These are phyloP conservation scores for Mallotus japonicus DNA, from an alignment of 441 rosid species.

Conservation along the genomic window DNA sequence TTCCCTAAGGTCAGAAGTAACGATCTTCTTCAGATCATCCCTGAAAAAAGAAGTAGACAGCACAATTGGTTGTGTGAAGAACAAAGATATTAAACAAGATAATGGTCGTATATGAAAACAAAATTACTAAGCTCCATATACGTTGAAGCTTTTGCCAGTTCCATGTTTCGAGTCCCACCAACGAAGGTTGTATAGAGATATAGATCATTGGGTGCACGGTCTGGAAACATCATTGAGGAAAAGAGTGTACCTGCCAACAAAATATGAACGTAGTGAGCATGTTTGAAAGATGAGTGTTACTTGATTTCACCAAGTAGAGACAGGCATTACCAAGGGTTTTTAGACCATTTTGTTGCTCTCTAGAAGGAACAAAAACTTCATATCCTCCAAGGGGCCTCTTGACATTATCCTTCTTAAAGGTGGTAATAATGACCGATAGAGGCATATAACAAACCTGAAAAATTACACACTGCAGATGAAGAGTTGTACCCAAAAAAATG, in stretches of 20 bases:
- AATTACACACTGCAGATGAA: slow-evolving; percentile 14
- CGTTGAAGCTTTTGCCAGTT: slow-evolving; percentile 84
- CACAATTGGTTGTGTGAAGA: slow-evolving; percentile 10
- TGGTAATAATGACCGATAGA: slow-evolving; percentile 72
- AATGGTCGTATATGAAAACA: neutral
- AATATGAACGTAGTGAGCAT: slow-evolving; percentile 5
- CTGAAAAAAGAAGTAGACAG: slow-evolving; percentile 37
- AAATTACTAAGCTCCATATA: slow-evolving; percentile 31
- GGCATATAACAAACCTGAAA: slow-evolving; percentile 80
- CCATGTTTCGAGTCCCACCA: slow-evolving; percentile 89
- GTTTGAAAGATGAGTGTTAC: slow-evolving; percentile 3
- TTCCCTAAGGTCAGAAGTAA: slow-evolving; percentile 78
- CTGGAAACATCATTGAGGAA: slow-evolving; percentile 97
- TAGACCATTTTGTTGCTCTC: slow-evolving; percentile 79
- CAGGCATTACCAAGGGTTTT: slow-evolving; percentile 73
- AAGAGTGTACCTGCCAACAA: slow-evolving; percentile 78
- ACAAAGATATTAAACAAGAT: neutral
- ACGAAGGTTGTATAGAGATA: slow-evolving; percentile 89
- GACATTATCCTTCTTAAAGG: slow-evolving; percentile 83
- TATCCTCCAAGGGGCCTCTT: slow-evolving; percentile 89
- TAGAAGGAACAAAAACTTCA: slow-evolving; percentile 91
- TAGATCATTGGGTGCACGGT: slow-evolving; percentile 68
- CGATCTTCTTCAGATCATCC: slow-evolving; percentile 73
- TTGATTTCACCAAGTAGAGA: slow-evolving; percentile 17
- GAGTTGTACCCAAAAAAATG: neutral